These are phyloP conservation scores for Cryphonectria radicalis DNA, from an alignment of 2,329 filamentous ascomycete genomes.

Conservation along the genomic window DNA sequence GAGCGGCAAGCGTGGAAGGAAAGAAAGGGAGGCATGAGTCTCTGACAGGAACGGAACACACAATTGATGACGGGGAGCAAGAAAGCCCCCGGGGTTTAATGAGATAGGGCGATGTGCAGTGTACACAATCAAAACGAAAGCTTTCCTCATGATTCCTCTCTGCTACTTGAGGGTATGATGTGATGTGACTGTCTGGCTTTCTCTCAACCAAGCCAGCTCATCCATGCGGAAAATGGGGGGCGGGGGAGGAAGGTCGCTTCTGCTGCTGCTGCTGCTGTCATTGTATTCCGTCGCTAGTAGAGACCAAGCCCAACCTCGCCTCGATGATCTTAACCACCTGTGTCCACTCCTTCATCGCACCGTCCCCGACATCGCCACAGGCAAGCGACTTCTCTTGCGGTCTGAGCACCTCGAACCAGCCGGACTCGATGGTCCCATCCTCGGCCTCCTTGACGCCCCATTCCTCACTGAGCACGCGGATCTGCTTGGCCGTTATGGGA, in stretches of 20 bases:
- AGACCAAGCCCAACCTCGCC: constrained; percentile 47
- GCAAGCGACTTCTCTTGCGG: constrained; percentile 79
- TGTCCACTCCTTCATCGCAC: constrained; percentile 82
- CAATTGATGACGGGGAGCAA: neutral
- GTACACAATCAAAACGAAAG: neutral
- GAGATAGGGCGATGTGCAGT: neutral
- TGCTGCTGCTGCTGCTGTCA: neutral
- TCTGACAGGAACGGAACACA: neutral
- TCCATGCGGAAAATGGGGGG: neutral
- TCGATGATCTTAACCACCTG: constrained; percentile 72
- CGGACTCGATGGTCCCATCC: constrained; percentile 32
- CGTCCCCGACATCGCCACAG: constrained; percentile 81
- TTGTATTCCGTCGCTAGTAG: neutral
- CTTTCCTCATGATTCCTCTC: neutral
- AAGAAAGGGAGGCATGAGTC: neutral
- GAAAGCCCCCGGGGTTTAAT: neutral
- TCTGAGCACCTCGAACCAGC: constrained; percentile 68
- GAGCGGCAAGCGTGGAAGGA: neutral
- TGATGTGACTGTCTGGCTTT: neutral
- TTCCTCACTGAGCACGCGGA: constrained; percentile 71
- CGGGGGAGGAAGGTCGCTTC: no score
- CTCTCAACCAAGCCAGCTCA: neutral
- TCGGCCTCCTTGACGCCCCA: constrained; percentile 62
- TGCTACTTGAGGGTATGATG: neutral
- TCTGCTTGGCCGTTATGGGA: constrained; percentile 75